Percentiles rank a stretch among this genome's conserved stretches.
Evolutionary conservation across 352 stramenopile species (phyloP).

Genomic region (Aphanomyces invadans): DNA sequence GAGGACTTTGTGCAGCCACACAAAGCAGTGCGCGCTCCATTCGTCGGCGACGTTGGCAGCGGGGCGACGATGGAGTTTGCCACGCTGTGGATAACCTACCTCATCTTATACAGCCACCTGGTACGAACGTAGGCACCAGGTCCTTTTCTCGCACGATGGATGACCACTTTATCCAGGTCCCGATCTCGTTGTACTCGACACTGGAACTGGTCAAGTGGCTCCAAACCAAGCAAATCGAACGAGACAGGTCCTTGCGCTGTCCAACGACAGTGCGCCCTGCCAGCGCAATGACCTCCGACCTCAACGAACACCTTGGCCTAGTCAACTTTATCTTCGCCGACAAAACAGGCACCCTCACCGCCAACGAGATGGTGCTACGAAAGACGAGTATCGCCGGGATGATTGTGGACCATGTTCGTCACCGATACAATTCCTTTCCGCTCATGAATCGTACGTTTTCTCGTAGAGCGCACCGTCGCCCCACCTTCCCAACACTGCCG

Average conservation of each 20-base stretch:
- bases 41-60: not conserved
- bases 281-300: slow-evolving; percentile 85
- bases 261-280: slow-evolving; percentile 42
- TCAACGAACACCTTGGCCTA: slow-evolving; percentile 93
- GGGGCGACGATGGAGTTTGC: slow-evolving; percentile 34
- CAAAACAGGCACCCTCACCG: slow-evolving; percentile 99
- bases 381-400: slow-evolving; percentile 85
- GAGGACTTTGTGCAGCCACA: not conserved
- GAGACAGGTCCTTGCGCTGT: slow-evolving; percentile 45
- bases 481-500: not conserved
- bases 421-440: not conserved
- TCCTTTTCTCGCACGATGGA: not conserved
- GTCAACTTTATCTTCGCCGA: slow-evolving; percentile 99
- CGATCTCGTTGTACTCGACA: slow-evolving; percentile 97
- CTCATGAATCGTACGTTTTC: not conserved
- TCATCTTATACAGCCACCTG: slow-evolving; percentile 86
- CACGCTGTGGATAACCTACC: slow-evolving; percentile 56
- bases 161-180: slow-evolving; percentile 38
- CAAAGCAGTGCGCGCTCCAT: not conserved
- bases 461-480: not conserved
- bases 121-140: slow-evolving; percentile 15
- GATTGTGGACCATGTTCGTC: slow-evolving; percentile 59
- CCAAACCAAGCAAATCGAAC: slow-evolving; percentile 89
- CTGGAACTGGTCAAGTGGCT: slow-evolving; percentile 94
- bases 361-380: slow-evolving; percentile 98